Conservation (phyloP, 441 rosid genomes). For the Arabidopsis lyrata region DNA sequence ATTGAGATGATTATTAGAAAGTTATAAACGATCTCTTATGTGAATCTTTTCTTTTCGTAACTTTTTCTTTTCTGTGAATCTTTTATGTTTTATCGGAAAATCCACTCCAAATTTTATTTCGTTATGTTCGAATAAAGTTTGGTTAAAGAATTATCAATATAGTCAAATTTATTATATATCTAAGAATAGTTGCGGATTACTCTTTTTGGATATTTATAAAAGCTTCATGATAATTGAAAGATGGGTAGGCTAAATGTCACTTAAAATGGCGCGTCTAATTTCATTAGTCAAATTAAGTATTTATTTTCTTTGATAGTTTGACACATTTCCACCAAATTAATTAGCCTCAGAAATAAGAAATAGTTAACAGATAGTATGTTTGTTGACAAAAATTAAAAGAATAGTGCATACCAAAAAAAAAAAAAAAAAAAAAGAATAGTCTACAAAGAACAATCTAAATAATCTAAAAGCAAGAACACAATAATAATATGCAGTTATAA, state of each 20-base stretch:
- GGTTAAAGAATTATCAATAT: no score
- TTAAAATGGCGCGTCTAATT: slow-evolving; percentile 30
- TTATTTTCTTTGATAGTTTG: slow-evolving; percentile 43
- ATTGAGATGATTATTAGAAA: slow-evolving; percentile 13
- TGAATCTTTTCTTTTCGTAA: neutral
- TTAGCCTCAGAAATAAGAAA: neutral
- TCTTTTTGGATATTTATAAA: neutral
- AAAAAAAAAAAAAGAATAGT: no score
- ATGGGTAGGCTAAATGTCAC: slow-evolving; percentile 48
- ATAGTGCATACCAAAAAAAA: no score
- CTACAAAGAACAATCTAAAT: no score
- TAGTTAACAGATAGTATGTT: neutral
- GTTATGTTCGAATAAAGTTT: neutral
- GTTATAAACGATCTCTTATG: neutral
- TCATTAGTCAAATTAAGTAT: slow-evolving; percentile 37
- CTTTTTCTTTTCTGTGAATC: neutral
- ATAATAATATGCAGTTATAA: neutral
- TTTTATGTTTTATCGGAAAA: neutral
- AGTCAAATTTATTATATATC: no score
- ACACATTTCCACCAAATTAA: slow-evolving; percentile 41
- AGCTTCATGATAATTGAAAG: neutral
- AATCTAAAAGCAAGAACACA: neutral
- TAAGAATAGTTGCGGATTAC: neutral
- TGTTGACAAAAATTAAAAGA: neutral
- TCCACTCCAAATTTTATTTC: neutral